Base-by-base conservation (phyloP, 495 filamentous ascomycete genomes). In the Aspergillus bridgeri region DNA sequence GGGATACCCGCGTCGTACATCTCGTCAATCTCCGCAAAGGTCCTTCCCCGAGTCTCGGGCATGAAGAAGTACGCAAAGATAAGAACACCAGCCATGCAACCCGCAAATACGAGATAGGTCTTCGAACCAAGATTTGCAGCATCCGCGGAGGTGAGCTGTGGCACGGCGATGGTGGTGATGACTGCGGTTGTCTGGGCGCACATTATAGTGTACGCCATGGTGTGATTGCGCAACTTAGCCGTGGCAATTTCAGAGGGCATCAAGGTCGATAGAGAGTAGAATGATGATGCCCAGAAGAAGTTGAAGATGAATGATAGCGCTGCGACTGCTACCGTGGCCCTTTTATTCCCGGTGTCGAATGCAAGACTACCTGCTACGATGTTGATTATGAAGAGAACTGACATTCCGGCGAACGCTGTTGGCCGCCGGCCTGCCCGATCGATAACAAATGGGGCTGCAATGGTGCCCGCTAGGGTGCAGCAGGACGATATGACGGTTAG, bases 1-100 rank as follows among this genome's bases (percentile, higher is more conserved):
- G 80, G 77, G 22, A 82, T 63, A 24, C 68, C 71, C 2, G 73
- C 73, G 60, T 76, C 77, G 52, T 81, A 82, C 72, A 81, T 81
- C 69, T 81, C 79, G 61, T 83, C 71, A 4, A 83, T 76, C 61
- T 83, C 79, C 13, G 77, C 78, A 27, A 81, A 71, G 0, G 78
- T 81, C 25, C 81, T 66, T 48, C 79, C 76, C 3, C 70, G 65
- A 0, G 81, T 84, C 64, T 84, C 81, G 0, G 80, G 80, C 54
- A 84, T 65, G 29, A 69, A 78, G 23, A 83, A 67, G 53, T 72
- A 83, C 5, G 76, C 74, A 65, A 77, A 83, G 2, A 80, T 59
- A 21, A 79, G 67, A 45, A 80, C 73, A 11, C 46, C 63, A 25
- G 60, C 67, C 73, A 74, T 74, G 22, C 69, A 74, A 5, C 71